A percentile compares a stretch with the other conserved stretches of the same genome.
Conservation (phyloP, 1,139 yeast genomes). For the Geotrichum fermentans region DNA sequence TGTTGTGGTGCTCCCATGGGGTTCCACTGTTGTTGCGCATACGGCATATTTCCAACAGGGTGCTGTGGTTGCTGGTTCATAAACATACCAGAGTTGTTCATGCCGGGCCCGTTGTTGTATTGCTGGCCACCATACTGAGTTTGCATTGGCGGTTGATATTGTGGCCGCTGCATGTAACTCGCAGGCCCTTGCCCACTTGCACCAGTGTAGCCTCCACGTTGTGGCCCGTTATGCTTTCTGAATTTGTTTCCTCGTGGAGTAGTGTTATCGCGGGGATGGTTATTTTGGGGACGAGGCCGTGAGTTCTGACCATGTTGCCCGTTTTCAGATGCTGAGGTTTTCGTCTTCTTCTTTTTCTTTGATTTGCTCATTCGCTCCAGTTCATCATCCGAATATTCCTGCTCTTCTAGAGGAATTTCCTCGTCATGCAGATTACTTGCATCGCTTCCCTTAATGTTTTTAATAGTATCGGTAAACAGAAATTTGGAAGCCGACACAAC, state of each 20-base stretch:
- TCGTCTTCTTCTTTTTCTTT: constrained; percentile 49
- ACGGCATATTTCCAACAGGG: constrained; percentile 2
- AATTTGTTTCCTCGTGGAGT: not conserved
- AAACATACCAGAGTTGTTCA: no score
- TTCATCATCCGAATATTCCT: constrained; percentile 93
- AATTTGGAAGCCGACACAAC: constrained; percentile 81
- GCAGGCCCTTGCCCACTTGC: not conserved
- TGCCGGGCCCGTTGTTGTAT: no score
- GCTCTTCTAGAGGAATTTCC: constrained; percentile 87
- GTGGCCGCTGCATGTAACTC: no score
- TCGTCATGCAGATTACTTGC: constrained; percentile 95
- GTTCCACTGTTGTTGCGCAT: constrained; percentile 7
- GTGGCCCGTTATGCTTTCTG: not conserved
- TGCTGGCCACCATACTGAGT: no score
- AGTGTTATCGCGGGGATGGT: not conserved
- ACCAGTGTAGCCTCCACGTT: not conserved
- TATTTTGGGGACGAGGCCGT: no score
- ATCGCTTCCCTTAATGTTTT: constrained; percentile 76
- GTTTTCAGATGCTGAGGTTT: constrained; percentile 23
- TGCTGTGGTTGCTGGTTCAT: constrained; percentile 6
- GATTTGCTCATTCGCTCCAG: constrained; percentile 58
- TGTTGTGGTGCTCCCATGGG: constrained; percentile 4
- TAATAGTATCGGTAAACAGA: constrained; percentile 67
- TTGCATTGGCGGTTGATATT: no score
- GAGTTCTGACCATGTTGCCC: no score